Percentiles rank a stretch among this genome's conserved stretches.
Conservation (phyloP, 805 yeast genomes). For the Ogataea siamensis region DNA sequence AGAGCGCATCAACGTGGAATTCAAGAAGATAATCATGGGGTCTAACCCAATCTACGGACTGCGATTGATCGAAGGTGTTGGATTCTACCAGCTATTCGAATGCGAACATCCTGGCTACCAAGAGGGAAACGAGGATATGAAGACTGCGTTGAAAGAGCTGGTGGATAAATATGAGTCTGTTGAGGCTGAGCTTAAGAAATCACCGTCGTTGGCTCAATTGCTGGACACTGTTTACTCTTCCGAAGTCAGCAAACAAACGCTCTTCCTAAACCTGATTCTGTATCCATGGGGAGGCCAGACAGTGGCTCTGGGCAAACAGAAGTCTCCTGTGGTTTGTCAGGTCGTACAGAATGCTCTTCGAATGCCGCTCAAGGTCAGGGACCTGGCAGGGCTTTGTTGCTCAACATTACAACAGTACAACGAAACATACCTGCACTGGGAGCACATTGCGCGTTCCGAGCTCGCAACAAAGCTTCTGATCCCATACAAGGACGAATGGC, state of each 20-base stretch:
- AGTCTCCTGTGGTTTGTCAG: conserved; percentile 42
- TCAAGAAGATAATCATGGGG: conserved; percentile 72
- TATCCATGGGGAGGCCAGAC: conserved; percentile 45
- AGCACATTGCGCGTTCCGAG: conserved; percentile 47
- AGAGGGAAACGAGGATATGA: conserved; percentile 6
- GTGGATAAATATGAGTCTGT: conserved; percentile 21
- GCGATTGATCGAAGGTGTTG: conserved; percentile 51
- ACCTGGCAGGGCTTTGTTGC: conserved; percentile 46
- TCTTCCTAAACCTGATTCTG: conserved; percentile 52
- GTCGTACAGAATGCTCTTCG: conserved; percentile 70
- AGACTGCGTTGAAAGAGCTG: conserved; percentile 20
- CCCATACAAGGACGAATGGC: conserved; percentile 52
- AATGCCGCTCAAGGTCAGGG: conserved; percentile 56
- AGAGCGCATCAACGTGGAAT: conserved; percentile 86
- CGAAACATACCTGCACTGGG: conserved; percentile 27
- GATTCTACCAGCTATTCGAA: conserved; percentile 58
- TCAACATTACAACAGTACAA: conserved; percentile 31
- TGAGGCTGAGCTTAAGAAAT: conserved; percentile 16
- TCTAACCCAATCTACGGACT: conserved; percentile 63
- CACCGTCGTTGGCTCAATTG: conserved; percentile 4
- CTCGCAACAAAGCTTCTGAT: conserved; percentile 57
- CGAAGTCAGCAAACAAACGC: conserved; percentile 25
- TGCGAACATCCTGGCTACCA: conserved; percentile 30
- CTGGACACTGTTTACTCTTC: conserved; percentile 24
- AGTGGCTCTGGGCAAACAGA: conserved; percentile 30